Conservation (phyloP, 73 alveolate species). For the Paramecium tetraurelia region DNA sequence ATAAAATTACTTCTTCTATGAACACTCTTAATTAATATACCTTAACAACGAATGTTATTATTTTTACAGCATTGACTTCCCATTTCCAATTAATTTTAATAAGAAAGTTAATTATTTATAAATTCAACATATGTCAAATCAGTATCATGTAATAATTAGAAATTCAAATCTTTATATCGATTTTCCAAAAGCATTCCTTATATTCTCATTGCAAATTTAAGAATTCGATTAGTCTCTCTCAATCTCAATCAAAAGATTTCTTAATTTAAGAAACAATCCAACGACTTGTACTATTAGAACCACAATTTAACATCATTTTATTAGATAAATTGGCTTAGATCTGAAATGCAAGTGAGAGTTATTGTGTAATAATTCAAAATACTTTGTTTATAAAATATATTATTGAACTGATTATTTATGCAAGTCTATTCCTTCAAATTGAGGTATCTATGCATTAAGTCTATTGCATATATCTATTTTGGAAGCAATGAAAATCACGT, state of each 20-base stretch:
- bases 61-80: conserved; percentile 45
- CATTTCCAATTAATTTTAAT: neutral
- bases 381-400: too few relatives aligned
- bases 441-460: neutral
- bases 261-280: neutral
- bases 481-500: neutral
- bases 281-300: too few relatives aligned
- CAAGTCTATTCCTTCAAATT: neutral
- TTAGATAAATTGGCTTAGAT: too few relatives aligned
- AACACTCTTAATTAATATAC: neutral
- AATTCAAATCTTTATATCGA: neutral
- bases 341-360: neutral
- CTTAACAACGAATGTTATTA: neutral
- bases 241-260: neutral
- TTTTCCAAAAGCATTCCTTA: neutral
- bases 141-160: neutral
- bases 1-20: neutral
- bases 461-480: too few relatives aligned
- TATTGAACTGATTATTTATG: too few relatives aligned
- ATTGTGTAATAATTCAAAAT: too few relatives aligned
- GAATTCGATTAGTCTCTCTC: neutral
- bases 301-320: neutral
- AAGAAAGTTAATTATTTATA: neutral
- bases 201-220: neutral
- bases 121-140: neutral